Base-by-base conservation (phyloP, 2,329 filamentous ascomycete species). In the Epichloe glyceriae region DNA sequence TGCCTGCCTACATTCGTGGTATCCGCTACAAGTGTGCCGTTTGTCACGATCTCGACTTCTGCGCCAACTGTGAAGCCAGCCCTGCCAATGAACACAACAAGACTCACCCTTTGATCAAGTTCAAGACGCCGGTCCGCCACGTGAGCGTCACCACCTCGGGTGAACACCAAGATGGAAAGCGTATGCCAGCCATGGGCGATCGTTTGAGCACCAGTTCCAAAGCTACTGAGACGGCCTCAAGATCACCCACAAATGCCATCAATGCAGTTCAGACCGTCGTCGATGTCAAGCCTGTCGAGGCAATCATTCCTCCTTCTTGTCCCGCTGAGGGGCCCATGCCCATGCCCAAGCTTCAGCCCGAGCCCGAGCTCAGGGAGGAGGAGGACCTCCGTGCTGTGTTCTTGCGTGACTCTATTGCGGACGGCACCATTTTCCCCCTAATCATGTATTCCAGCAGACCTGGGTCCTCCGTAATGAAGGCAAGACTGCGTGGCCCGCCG, bases 1-100 rank as follows among this genome's bases (percentile, higher is more conserved):
- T 64, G 64, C 73, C 62, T 74, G 79, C 72, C 37, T 95, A 89
- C 70, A 96, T 98, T 61, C 76, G 77, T 50, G 94, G 93, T 48
- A 78, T 85, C 54, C 87, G 93, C 56, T 98, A 93, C 79, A 98
- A 98, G 80, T 98, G 93, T 64, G 88, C 91, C 49, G 85, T 98
- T 51, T 98, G 93, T 73, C 78, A 94, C 62, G 90, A 98, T 65
- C 85, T 85, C 35, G 93, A 98, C 69, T 95, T 96, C 73, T 98
- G 93, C 66, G 88, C 86, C 63, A 86, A 80, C 63, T 98, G 93
- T 70, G 94, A 98, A 71, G 88, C 91, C 46, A 82, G 82, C 60
- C 93, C 93, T 7, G 74, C 75, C 56, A 91, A 94, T 67, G 73
- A 72, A 20, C 93, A 98, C 73, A 96, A 97, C 74, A 83, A 82